These are phyloP conservation scores for Podaxis sp. DNA, from an alignment of 768 basidiomycete genomes.

Conservation along the genomic window DNA sequence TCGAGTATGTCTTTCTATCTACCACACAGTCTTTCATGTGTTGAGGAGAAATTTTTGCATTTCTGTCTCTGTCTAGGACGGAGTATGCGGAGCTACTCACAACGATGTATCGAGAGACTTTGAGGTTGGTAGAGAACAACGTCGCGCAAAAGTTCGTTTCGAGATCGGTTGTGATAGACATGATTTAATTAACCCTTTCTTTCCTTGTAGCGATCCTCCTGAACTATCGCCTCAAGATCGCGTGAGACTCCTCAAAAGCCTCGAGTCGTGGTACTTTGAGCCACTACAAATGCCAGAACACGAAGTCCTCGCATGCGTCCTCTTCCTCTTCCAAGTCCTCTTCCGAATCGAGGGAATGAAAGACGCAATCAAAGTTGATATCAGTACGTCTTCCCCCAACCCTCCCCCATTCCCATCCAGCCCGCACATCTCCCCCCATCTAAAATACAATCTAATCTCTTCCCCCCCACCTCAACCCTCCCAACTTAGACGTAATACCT, in stretches of 20 bases:
- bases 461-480: slow-evolving; percentile 19
- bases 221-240: slow-evolving; percentile 51
- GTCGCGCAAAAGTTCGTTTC: slow-evolving; percentile 62
- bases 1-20: slow-evolving; percentile 43
- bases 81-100: slow-evolving; percentile 81
- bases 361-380: slow-evolving; percentile 53
- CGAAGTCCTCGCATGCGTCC: slow-evolving; percentile 78
- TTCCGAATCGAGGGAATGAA: slow-evolving; percentile 78
- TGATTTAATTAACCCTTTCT: neutral
- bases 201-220: slow-evolving; percentile 41
- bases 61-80: slow-evolving; percentile 32
- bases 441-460: no score
- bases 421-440: no score
- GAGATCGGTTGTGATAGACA: neutral
- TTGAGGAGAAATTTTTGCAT: neutral
- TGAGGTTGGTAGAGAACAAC: slow-evolving; percentile 30
- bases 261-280: slow-evolving; percentile 89
- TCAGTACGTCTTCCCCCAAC: slow-evolving; percentile 45
- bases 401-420: slow-evolving; percentile 14
- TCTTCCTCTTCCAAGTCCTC: slow-evolving; percentile 85
- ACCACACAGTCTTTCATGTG: neutral
- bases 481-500: slow-evolving; percentile 62
- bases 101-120: slow-evolving; percentile 83
- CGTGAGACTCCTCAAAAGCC: slow-evolving; percentile 57
- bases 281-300: slow-evolving; percentile 81